A percentile compares a stretch with the other conserved stretches of the same genome.
phyloP scores from a whole-genome alignment of 257 asterid species.

The Solanum virginianum region DNA sequence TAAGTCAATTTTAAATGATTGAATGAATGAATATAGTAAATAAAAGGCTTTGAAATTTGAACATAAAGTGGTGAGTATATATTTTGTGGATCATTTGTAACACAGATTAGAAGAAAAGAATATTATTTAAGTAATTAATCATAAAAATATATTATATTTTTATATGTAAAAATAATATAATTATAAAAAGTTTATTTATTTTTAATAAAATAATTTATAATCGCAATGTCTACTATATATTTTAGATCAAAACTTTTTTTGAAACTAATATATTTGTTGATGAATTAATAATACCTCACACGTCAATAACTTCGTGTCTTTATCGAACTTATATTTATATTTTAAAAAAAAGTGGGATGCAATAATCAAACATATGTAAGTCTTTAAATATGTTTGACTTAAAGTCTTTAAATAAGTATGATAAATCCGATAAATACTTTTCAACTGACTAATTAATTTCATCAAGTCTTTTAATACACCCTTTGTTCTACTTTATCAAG shows the following conservation, averaged over 20 bases:
- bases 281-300: too few species aligned
- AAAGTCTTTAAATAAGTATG: not conserved
- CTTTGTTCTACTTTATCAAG: too few species aligned
- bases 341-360: too few species aligned
- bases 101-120: not conserved
- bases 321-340: too few species aligned
- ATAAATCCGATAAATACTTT: not conserved
- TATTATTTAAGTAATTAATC: not conserved
- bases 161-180: too few species aligned
- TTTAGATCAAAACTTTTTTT: not conserved
- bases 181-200: too few species aligned
- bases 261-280: too few species aligned
- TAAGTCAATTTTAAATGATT: not conserved
- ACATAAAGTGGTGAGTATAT: not conserved
- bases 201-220: not conserved
- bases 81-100: not conserved
- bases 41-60: not conserved
- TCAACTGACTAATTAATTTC: not conserved
- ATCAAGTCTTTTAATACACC: not conserved
- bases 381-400: not conserved
- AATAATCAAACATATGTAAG: not conserved
- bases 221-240: not conserved
- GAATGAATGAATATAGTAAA: too few species aligned
- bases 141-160: not conserved
- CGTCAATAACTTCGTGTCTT: too few species aligned